A percentile compares a stretch with the other conserved stretches of the same genome.
Evolutionary conservation across 768 basidiomycete species (phyloP).

Genomic region (Glaciozyma antarctica): DNA sequence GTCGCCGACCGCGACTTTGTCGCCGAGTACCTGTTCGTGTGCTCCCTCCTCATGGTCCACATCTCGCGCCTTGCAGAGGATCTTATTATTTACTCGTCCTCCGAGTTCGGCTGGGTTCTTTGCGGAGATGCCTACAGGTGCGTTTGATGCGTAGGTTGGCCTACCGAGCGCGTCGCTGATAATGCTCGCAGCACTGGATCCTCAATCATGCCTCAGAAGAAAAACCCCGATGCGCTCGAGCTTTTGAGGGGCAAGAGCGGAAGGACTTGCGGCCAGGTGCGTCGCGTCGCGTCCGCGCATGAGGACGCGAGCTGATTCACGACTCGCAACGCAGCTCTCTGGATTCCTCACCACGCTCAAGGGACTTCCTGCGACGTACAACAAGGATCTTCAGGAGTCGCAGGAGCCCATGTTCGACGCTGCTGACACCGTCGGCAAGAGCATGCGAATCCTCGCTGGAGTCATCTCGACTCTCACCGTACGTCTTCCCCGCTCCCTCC

Average conservation of each 20-base stretch:
- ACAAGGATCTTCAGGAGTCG: slow-evolving; percentile 98
- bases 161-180: neutral
- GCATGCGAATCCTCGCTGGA: slow-evolving; percentile 84
- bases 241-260: slow-evolving; percentile 90
- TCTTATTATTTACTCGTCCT: slow-evolving; percentile 88
- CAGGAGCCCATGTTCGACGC: slow-evolving; percentile 95
- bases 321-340: slow-evolving; percentile 58
- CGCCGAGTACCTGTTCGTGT: slow-evolving; percentile 95
- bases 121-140: slow-evolving; percentile 95
- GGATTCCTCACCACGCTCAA: slow-evolving; percentile 97
- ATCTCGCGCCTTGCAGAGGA: slow-evolving; percentile 93
- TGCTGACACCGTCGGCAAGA: slow-evolving; percentile 79
- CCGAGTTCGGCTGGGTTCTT: slow-evolving; percentile 94
- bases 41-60: slow-evolving; percentile 82
- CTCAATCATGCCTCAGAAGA: slow-evolving; percentile 99
- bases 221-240: slow-evolving; percentile 94
- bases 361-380: slow-evolving; percentile 95
- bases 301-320: neutral
- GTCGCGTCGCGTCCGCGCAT: slow-evolving; percentile 38
- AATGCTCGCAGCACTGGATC: slow-evolving; percentile 68
- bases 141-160: slow-evolving; percentile 24
- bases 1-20: slow-evolving; percentile 96
- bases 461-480: slow-evolving; percentile 85
- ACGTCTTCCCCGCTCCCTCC: slow-evolving; percentile 30
- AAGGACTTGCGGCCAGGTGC: slow-evolving; percentile 81